Base-by-base conservation (phyloP, 2,329 filamentous ascomycete species). In the Phoma sp. region DNA sequence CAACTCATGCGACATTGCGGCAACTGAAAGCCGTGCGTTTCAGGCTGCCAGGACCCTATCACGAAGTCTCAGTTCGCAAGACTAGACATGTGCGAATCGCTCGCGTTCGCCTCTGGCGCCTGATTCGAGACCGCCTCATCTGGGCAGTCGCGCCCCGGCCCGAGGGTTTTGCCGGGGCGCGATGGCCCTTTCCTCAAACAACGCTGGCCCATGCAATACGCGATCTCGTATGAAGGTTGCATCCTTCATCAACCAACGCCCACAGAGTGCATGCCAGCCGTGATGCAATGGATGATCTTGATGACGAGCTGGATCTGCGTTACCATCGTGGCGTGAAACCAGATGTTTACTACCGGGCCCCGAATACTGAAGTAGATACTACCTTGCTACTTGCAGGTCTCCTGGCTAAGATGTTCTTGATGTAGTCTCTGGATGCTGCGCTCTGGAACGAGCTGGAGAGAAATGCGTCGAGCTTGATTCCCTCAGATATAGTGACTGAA, bases 281-380 rank as follows among this genome's bases (percentile, higher is more conserved):
- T 39, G 37, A 36, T 41, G 42, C 44, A 37, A 72, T 72, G 69
- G 62, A 70, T 23, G 58, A 66, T 23, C 64, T 71, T 33, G 67
- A 72, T 30, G 69, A 71, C 44, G 65, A 72, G 27, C 54, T 71
- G 27, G 68, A 70, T 60, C 60, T 73, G 37, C 65, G 65, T 23
- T 66, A 61, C 44, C 69, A 71, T 53, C 65, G 61, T 9, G 62
- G 59, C 13, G 52, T 69, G 11, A 54, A 68, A 32, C 62, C 69
- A 6, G 67, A 73, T 27, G 69, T 71, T 18, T 72, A 72, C 55
- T 73, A 72, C 39, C 63, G 67, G 9, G 69, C 64, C 32, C 69
- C 67, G 10, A 65, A 62, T 3, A 59, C 58, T 40, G 69, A 68
- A 62, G 66, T 68, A 63, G 32, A 33, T 33, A 42, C 32, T 35